Conservation (phyloP, 495 filamentous ascomycete genomes). For the Neurospora cerealis region DNA sequence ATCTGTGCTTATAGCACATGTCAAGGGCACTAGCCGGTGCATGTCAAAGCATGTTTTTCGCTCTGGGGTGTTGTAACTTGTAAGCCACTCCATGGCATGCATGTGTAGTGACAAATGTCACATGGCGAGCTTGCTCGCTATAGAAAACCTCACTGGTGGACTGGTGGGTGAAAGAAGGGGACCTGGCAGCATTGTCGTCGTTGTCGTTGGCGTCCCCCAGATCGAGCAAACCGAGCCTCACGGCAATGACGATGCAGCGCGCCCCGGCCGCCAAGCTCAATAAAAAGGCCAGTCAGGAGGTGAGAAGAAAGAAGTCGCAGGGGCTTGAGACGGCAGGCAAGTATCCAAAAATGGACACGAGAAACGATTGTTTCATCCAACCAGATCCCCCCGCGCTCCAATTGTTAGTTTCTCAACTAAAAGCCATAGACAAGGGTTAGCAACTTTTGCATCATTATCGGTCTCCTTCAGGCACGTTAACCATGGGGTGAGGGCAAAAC, state of each 20-base stretch:
- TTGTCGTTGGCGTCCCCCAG: background rate
- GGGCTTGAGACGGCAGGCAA: constrained; percentile 13
- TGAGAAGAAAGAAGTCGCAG: background rate
- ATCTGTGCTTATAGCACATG: background rate
- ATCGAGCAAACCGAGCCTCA: background rate
- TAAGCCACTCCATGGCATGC: background rate
- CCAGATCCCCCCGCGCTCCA: constrained; percentile 14
- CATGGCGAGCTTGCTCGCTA: background rate
- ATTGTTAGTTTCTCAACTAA: background rate
- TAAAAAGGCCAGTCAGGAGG: background rate
- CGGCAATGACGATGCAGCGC: background rate
- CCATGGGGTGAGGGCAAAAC: background rate
- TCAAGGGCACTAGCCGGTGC: background rate
- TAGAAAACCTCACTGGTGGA: background rate
- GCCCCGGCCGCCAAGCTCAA: background rate
- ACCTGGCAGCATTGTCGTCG: background rate
- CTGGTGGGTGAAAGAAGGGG: background rate
- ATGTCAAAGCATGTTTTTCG: background rate
- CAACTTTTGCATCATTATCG: background rate
- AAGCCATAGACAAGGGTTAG: background rate
- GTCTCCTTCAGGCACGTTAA: background rate
- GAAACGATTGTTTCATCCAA: constrained; percentile 41
- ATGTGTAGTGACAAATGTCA: background rate
- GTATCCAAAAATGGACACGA: constrained; percentile 44
- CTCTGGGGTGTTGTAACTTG: background rate